Conservation (phyloP, 352 stramenopile species). For the Phytophthora pini region DNA sequence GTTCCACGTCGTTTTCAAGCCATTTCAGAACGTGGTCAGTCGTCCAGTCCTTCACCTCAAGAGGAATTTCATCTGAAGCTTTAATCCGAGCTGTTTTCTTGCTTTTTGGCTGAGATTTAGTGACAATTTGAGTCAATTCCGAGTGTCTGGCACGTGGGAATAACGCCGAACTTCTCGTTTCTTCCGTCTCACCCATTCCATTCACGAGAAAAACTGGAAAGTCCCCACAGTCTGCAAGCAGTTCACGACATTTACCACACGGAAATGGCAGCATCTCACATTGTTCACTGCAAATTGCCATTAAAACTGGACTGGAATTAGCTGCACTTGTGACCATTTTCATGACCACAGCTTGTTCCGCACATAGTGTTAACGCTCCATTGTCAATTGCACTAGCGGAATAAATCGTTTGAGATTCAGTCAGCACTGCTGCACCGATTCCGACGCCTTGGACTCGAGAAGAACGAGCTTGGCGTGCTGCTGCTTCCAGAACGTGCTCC, state of each 20-base stretch:
- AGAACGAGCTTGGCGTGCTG: constrained; percentile 37
- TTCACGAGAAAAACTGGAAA: constrained; percentile 80
- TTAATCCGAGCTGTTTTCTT: neutral
- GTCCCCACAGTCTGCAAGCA: constrained; percentile 72
- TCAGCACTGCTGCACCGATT: constrained; percentile 65
- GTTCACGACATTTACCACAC: constrained; percentile 73
- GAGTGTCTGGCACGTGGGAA: constrained; percentile 58
- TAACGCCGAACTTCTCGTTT: constrained; percentile 63
- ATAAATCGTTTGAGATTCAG: constrained; percentile 49
- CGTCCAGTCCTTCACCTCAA: constrained; percentile 64
- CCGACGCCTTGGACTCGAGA: constrained; percentile 37
- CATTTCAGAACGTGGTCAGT: constrained; percentile 57
- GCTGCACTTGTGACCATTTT: constrained; percentile 45
- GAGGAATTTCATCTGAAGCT: constrained; percentile 11
- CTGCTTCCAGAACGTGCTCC: constrained; percentile 62
- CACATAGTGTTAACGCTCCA: constrained; percentile 51
- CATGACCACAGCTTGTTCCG: constrained; percentile 59
- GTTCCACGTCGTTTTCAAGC: constrained; percentile 53
- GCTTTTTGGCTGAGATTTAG: constrained; percentile 2
- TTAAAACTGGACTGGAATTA: constrained; percentile 38
- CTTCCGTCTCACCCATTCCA: constrained; percentile 45
- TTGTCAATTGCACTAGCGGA: constrained; percentile 49
- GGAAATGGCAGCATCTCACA: constrained; percentile 56
- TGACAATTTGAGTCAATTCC: constrained; percentile 28
- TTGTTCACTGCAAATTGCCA: constrained; percentile 72